Percentiles rank a stretch among this genome's conserved stretches.
Conservation (phyloP, 2,329 filamentous ascomycete species). For the Aureobasidium sp. region DNA sequence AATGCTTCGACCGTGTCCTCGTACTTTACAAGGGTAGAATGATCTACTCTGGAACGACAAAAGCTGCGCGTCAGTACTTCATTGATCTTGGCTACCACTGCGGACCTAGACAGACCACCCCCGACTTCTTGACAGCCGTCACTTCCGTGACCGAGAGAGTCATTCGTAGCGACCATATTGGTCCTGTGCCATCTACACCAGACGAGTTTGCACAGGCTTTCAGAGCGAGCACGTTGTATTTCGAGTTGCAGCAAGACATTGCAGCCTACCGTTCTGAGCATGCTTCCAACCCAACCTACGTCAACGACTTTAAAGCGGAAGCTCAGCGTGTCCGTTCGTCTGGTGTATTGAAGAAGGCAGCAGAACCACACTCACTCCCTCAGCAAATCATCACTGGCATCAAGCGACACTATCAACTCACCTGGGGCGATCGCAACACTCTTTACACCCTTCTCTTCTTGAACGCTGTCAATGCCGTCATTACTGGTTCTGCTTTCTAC, state of each 20-base stretch:
- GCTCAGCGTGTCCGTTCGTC: slow-evolving; percentile 13
- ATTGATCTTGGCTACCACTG: slow-evolving; percentile 73
- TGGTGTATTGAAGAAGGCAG: slow-evolving; percentile 2
- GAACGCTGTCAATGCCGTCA: slow-evolving; percentile 31
- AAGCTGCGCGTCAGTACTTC: slow-evolving; percentile 71
- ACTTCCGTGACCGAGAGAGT: slow-evolving; percentile 70
- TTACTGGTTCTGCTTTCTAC: slow-evolving; percentile 69
- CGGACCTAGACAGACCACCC: slow-evolving; percentile 71
- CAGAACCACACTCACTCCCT: slow-evolving; percentile 18
- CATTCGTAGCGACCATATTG: slow-evolving; percentile 64
- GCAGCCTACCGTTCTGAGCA: slow-evolving; percentile 49
- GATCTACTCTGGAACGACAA: slow-evolving; percentile 75
- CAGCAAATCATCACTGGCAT: slow-evolving; percentile 15
- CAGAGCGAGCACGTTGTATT: slow-evolving; percentile 40
- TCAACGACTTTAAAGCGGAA: slow-evolving; percentile 19
- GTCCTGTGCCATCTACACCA: slow-evolving; percentile 69
- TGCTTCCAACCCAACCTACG: slow-evolving; percentile 13
- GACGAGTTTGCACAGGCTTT: slow-evolving; percentile 71
- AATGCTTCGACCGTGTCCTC: slow-evolving; percentile 77
- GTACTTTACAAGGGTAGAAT: slow-evolving; percentile 82
- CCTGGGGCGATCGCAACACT: slow-evolving; percentile 17
- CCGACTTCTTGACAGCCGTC: slow-evolving; percentile 78
- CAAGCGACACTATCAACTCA: slow-evolving; percentile 21
- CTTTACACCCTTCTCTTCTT: slow-evolving; percentile 19
- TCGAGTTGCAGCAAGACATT: slow-evolving; percentile 53